Evolutionary conservation across 2,329 filamentous ascomycete genomes (phyloP), one percentile per base, ranked within the genome.

Genomic region (Xylariaceae sp.): DNA sequence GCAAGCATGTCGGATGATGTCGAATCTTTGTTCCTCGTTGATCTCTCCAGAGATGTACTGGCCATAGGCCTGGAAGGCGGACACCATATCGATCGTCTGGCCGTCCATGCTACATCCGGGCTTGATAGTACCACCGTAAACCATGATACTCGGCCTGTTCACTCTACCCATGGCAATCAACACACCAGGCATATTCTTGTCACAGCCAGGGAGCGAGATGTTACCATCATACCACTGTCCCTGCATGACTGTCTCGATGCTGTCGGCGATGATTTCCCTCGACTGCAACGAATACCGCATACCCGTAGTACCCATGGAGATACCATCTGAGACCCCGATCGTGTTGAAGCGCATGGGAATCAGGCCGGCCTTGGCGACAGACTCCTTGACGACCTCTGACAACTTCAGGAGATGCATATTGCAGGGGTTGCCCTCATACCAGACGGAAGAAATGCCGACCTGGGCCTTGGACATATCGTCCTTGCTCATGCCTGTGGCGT

Each of bases 151-250:
- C 22, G 93, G 93, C 35, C 93, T 76, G 73, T 98, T 97, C 52
- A 96, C 82, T 54, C 93, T 81, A 29, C 89, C 91, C 87, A 96
- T 96, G 42, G 90, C 93, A 59, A 93, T 93, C 56, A 89, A 71
- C 11, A 93, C 87, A 65, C 87, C 87, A 1, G 89, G 89, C 93
- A 98, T 97, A 72, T 98, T 98, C 81, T 98, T 98, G 78, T 98
- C 93, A 68, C 93, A 98, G 37, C 93, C 93, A 12, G 93, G 93
- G 57, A 98, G 86, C 39, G 89, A 95, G 62, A 98, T 86, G 67
- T 97, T 97, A 54, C 83, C 91, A 66, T 98, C 93, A 64, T 98
- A 97, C 89, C 90, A 97, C 69, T 98, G 93, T 13, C 89, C 93
- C 53, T 89, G 85, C 90, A 97, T 98, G 57, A 98, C 93, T 4